Conservation (phyloP, 352 stramenopile species). For the Phytopythium helicoides region DNA sequence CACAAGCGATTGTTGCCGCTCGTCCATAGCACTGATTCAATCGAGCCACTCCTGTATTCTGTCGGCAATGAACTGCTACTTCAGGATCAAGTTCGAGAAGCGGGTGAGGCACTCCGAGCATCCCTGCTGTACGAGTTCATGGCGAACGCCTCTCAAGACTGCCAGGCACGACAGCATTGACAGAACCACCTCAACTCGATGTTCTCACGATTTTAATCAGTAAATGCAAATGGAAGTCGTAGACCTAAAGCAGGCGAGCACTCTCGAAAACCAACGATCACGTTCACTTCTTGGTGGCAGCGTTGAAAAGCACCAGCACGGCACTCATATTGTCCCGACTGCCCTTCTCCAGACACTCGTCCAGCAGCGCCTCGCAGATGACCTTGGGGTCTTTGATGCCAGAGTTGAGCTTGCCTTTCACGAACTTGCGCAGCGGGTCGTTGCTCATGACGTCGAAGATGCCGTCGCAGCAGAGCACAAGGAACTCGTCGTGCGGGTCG, state of each 20-base stretch:
- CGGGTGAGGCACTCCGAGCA: conserved; percentile 33
- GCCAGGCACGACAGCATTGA: neutral
- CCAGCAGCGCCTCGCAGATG: conserved; percentile 73
- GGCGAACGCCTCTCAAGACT: conserved; percentile 14
- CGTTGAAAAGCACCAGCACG: conserved; percentile 75
- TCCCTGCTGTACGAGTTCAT: conserved; percentile 59
- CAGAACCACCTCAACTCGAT: no score
- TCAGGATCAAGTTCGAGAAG: neutral
- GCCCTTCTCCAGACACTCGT: conserved; percentile 79
- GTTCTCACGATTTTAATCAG: no score
- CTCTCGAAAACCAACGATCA: neutral
- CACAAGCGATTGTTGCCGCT: conserved; percentile 22
- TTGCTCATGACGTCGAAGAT: conserved; percentile 96
- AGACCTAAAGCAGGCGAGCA: no score
- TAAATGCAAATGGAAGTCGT: no score
- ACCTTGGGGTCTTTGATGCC: conserved; percentile 46
- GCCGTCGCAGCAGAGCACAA: conserved; percentile 92
- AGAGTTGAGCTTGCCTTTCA: conserved; percentile 71
- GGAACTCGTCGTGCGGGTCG: conserved; percentile 86
- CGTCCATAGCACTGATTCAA: conserved; percentile 4
- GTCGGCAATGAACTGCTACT: neutral
- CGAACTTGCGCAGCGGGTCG: conserved; percentile 91
- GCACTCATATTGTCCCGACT: conserved; percentile 89
- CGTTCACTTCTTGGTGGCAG: conserved; percentile 8
- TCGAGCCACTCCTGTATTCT: neutral